Evolutionary conservation across 306 rosid genomes (phyloP).

Genomic region (Notholithocarpus densiflorus): DNA sequence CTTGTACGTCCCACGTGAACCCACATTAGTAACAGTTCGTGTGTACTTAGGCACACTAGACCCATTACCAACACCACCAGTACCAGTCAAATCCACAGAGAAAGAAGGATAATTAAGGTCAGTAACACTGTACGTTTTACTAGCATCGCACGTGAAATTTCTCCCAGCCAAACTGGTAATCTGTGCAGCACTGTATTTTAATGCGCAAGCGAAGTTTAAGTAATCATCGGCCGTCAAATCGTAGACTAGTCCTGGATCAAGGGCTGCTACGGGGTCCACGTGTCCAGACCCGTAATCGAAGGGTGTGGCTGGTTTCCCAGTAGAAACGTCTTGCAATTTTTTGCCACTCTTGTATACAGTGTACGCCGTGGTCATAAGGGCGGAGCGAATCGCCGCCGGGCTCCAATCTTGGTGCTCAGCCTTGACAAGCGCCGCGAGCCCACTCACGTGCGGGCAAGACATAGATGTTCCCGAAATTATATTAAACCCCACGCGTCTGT

Average conservation of each 20-base stretch:
- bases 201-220: conserved; percentile 60
- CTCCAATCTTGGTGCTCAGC: conserved; percentile 74
- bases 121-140: conserved; percentile 43
- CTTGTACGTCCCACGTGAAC: conserved; percentile 47
- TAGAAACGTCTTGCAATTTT: conserved; percentile 39
- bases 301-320: conserved; percentile 58
- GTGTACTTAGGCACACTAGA: conserved; percentile 40
- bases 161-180: conserved; percentile 43
- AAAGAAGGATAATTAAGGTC: conserved; percentile 76
- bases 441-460: conserved; percentile 93
- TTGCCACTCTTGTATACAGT: conserved; percentile 42
- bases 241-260: conserved; percentile 77
- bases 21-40: conserved; percentile 68
- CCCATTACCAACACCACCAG: conserved; percentile 28
- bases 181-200: conserved; percentile 39
- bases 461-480: conserved; percentile 83
- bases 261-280: conserved; percentile 63
- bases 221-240: conserved; percentile 64
- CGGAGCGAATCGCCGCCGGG: conserved; percentile 74
- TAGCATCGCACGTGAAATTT: conserved; percentile 41
- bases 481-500: conserved; percentile 77
- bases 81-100: conserved; percentile 38
- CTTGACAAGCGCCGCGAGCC: conserved; percentile 63
- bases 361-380: conserved; percentile 81
- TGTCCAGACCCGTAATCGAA: conserved; percentile 76